A percentile compares a stretch with the other conserved stretches of the same genome.
Evolutionary conservation across 305 asterid species (phyloP).

Genomic region (Striga hermonthica): DNA sequence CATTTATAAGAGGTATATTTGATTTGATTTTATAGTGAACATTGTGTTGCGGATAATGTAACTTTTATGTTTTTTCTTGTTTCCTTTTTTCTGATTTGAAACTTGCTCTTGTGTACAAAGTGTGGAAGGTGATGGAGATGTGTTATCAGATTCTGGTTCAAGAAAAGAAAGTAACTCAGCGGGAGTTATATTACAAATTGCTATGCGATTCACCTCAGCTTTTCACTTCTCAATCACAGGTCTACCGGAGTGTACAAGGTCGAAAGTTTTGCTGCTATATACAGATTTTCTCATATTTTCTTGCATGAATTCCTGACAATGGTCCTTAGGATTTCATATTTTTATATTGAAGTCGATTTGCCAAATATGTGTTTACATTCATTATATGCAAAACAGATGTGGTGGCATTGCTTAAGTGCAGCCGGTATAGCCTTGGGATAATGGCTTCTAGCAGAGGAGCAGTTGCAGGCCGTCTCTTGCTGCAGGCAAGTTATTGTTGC

Average conservation of each 20-base stretch:
- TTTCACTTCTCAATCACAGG: conserved; percentile 72
- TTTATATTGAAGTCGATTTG: not conserved
- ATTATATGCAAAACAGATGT: conserved; percentile 48
- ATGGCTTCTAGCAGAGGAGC: conserved; percentile 91
- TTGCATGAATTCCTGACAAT: not conserved
- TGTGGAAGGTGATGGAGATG: conserved; percentile 96
- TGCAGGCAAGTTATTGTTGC: conserved; percentile 49
- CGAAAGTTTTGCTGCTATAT: conserved; percentile 16
- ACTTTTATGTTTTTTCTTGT: not conserved
- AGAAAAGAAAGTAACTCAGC: conserved; percentile 82
- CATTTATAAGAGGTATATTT: conserved; percentile 70
- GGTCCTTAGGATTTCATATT: not conserved
- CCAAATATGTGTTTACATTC: not conserved
- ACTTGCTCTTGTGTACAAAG: conserved; percentile 34
- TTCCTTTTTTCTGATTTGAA: not conserved
- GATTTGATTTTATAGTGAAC: conserved; percentile 13
- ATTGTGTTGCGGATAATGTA: not conserved
- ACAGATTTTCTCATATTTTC: not conserved
- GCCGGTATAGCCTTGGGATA: conserved; percentile 85
- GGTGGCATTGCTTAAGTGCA: conserved; percentile 84
- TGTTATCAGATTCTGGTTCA: conserved; percentile 66
- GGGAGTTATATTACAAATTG: conserved; percentile 85
- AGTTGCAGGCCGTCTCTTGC: conserved; percentile 75
- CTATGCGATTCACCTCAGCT: conserved; percentile 71
- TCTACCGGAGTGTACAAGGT: conserved; percentile 87